Conservation (phyloP, 2,329 filamentous ascomycete genomes). For the Pseudophaeomoniella oleicola region DNA sequence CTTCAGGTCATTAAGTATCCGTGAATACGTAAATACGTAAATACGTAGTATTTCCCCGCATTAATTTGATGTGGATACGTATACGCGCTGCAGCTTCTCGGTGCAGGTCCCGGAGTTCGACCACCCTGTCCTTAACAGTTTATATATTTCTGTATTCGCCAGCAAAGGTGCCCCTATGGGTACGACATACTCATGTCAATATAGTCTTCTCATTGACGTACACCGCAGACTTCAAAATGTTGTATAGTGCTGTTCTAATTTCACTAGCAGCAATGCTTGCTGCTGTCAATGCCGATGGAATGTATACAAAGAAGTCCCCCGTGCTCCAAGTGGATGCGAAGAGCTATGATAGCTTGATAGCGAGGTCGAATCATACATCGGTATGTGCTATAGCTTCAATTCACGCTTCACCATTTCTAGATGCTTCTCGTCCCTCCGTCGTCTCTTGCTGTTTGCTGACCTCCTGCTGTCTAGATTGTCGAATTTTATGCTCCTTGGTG, state of each 20-base stretch:
- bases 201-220: no score
- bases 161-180: no score
- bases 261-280: conserved; percentile 50
- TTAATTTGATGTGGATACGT: no score
- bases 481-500: conserved; percentile 98
- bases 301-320: conserved; percentile 77
- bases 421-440: background rate
- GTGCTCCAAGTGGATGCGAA: conserved; percentile 71
- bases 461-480: conserved; percentile 5
- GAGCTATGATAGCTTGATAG: conserved; percentile 69
- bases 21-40: no score
- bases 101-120: no score
- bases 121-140: no score
- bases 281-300: conserved; percentile 43
- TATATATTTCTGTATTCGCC: no score
- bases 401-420: background rate
- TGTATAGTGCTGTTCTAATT: background rate
- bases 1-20: no score
- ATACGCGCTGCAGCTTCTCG: no score
- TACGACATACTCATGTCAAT: no score
- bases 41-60: no score
- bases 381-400: conserved; percentile 40
- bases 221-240: background rate
- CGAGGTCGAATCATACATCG: conserved; percentile 79
- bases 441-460: conserved; percentile 9